Percentiles rank a stretch among this genome's conserved stretches.
These are phyloP conservation scores for Aureobasidium lini DNA, from an alignment of 2,329 filamentous ascomycete species.

Conservation along the genomic window DNA sequence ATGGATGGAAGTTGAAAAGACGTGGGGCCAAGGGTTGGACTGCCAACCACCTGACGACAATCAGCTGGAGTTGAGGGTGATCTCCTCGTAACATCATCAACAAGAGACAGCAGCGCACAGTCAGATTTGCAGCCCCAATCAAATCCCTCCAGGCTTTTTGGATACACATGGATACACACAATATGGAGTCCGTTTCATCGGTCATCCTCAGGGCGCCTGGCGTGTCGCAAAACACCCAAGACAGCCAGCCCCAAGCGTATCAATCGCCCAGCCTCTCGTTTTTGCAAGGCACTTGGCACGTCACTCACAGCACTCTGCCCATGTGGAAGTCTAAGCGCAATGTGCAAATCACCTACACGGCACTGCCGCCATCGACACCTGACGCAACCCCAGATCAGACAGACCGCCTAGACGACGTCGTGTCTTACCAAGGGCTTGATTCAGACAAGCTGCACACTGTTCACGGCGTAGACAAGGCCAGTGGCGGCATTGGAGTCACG, in stretches of 20 bases:
- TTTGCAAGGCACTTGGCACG: slow-evolving; percentile 61
- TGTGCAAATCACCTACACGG: slow-evolving; percentile 68
- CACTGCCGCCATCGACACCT: slow-evolving; percentile 36
- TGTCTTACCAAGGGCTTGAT: slow-evolving; percentile 57
- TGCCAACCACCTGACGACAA: slow-evolving; percentile 8
- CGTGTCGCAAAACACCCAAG: slow-evolving; percentile 18
- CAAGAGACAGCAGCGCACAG: background rate
- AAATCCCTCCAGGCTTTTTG: background rate
- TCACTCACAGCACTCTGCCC: slow-evolving; percentile 66
- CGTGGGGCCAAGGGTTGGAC: slow-evolving; percentile 6
- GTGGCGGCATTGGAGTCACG: slow-evolving; percentile 23
- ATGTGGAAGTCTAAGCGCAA: slow-evolving; percentile 80
- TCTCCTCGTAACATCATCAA: slow-evolving; percentile 8
- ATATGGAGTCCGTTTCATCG: slow-evolving; percentile 2
- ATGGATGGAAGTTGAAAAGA: background rate
- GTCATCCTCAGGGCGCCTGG: slow-evolving; percentile 38
- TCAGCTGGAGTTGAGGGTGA: background rate
- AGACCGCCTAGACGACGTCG: slow-evolving; percentile 60
- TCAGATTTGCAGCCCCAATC: background rate
- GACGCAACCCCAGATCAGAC: slow-evolving; percentile 28
- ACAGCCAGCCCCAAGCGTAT: slow-evolving; percentile 24
- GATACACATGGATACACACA: background rate
- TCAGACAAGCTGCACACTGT: slow-evolving; percentile 52
- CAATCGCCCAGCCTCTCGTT: slow-evolving; percentile 47
- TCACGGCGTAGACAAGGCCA: slow-evolving; percentile 54